Conservation (phyloP, 345 rosid genomes). For the Eucalyptus decipiens region DNA sequence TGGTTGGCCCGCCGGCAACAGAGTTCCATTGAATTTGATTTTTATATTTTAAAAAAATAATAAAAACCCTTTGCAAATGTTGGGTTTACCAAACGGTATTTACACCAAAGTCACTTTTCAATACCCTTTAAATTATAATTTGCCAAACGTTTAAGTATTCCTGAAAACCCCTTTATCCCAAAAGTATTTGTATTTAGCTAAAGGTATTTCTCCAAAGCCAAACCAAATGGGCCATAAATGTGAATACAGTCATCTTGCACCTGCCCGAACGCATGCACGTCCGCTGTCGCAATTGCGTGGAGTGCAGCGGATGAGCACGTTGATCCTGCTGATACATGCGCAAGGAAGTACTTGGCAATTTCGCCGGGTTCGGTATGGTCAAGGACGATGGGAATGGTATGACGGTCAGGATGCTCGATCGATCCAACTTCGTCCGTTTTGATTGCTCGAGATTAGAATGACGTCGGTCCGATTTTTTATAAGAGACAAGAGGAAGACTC, state of each 20-base stretch:
- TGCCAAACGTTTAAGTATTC: too few species aligned
- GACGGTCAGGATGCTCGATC: background rate
- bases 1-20: too few species aligned
- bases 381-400: background rate
- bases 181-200: too few species aligned
- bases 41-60: too few species aligned
- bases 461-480: background rate
- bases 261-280: background rate
- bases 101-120: too few species aligned
- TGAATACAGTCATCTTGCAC: background rate
- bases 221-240: too few species aligned
- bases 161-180: too few species aligned
- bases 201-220: too few species aligned
- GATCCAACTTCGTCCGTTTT: background rate
- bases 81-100: too few species aligned
- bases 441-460: background rate
- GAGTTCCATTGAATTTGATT: too few species aligned
- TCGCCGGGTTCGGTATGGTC: background rate
- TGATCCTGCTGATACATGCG: background rate
- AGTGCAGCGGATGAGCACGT: background rate
- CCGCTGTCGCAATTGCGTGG: background rate
- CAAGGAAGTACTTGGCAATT: background rate
- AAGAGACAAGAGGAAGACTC: background rate
- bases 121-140: too few species aligned
- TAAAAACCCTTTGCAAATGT: too few species aligned